Evolutionary conservation across 2,329 filamentous ascomycete species (phyloP), one percentile per base, ranked within the genome.

Genomic region (Pseudocercospora fuligena): DNA sequence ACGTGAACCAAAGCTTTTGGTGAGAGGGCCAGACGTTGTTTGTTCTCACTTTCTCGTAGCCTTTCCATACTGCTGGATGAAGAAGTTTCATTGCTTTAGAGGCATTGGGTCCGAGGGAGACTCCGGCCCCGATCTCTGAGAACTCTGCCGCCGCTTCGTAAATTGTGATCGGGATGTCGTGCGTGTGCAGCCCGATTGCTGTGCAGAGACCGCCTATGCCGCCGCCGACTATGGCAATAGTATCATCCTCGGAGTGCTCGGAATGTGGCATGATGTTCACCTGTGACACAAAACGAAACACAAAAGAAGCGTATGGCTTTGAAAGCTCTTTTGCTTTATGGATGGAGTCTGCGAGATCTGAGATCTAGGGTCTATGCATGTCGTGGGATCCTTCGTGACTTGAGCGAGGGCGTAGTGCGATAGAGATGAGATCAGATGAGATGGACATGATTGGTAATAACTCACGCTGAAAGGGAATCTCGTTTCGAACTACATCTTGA

Each of bases 131-230:
- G 27, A 88, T 85, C 71, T 88, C 86, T 36, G 80, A 80, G 67
- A 88, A 89, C 9, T 77, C 76, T 0, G 78, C 61, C 0, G 86
- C 85, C 2, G 84, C 79, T 75, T 89, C 87, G 60, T 82, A 85
- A 1, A 84, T 69, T 0, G 73, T 78, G 2, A 82, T 77, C 6
- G 80, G 71, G 11, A 84, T 40, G 9, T 79, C 73, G 64, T 82
- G 79, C 63, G 81, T 76, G 23, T 82, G 75, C 25, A 88, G 82
- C 6, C 81, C 83, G 46, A 85, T 81, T n/a, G 84, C 84, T 12
- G 87, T 81, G 12, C 78, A 78, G 16, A 88, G 79, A 21, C 87
- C 87, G 40, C 83, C 84, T 66, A 89, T 87, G 51, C 87, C 87
- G 29, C 86, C 86, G 61, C 87, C 87, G 11, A 88, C 79, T 43